Evolutionary conservation across 139 green algal genomes (phyloP), one percentile per base, ranked within the genome.

Genomic region (Closterium sp.): DNA sequence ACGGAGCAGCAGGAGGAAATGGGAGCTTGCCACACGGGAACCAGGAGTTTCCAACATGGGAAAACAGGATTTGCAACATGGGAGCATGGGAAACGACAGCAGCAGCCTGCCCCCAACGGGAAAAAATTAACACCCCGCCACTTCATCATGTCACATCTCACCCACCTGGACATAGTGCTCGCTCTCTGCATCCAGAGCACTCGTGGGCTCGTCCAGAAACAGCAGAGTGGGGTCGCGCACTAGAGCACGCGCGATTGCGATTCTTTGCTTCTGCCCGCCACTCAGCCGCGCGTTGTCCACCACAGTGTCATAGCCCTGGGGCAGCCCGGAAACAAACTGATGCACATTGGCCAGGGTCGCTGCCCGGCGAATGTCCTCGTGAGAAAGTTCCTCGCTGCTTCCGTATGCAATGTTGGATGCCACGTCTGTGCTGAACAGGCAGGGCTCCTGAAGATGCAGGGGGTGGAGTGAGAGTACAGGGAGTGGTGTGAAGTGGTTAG

Each of bases 131-230:
- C n/a, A n/a, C 21, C 38, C 55, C 55, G 23, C 55, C 55, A 76
- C 55, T 76, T 3, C 55, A 10, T 86, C 30, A 33, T 23, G 21
- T 32, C n/a, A 21, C 83, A 34, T 32, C n/a, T 2, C 83, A 25
- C 8, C 6, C n/a, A 32, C 83, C 83, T 86, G n/a, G 21, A 86
- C 97, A 19, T 97, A 91, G 55, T 85, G 66, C 95, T 98, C 97
- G 66, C 94, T 97, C 64, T 96, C 94, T n/a, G 95, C 94, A 89
- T 98, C 96, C 69, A 98, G 94, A n/a, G 96, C 96, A 25, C 92
- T 96, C 0, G 97, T 99, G 25, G 97, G 97, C 84, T 95, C 94
- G 91, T 99, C 98, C 66, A 99, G 94, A 35, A 99, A 97, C 89
- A 99, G 95, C 43, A 98, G 91, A 7, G 94, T 69, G 66, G 97